Percentiles rank a stretch among this genome's conserved stretches.
These are phyloP conservation scores for Ilex aquifolium DNA, from an alignment of 257 asterid species.

Conservation along the genomic window DNA sequence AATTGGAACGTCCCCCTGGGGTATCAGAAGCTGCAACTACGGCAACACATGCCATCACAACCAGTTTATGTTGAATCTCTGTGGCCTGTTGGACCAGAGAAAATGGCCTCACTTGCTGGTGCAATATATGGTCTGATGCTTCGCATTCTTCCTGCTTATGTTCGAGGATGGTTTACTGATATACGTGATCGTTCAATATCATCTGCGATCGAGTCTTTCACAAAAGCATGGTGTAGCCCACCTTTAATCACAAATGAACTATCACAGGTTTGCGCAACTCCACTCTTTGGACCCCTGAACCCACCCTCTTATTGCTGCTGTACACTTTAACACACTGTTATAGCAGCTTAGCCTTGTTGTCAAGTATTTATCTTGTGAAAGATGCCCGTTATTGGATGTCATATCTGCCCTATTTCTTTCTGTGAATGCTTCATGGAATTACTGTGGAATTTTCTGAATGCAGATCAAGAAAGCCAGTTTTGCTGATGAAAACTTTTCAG, in stretches of 20 bases:
- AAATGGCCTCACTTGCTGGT: slow-evolving; percentile 80
- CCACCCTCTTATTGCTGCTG: too few species aligned
- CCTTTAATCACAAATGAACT: slow-evolving; percentile 70
- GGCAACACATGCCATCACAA: slow-evolving; percentile 63
- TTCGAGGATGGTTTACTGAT: slow-evolving; percentile 86
- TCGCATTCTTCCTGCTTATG: slow-evolving; percentile 92
- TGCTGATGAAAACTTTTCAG: slow-evolving; percentile 83
- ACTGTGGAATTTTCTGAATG: slow-evolving; percentile 6
- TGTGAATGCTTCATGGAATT: too few species aligned
- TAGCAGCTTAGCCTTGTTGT: too few species aligned
- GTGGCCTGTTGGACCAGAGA: slow-evolving; percentile 77
- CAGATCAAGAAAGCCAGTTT: slow-evolving; percentile 83
- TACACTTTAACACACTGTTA: too few species aligned
- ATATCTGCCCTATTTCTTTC: too few species aligned
- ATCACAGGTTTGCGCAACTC: slow-evolving; percentile 55
- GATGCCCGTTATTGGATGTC: too few species aligned
- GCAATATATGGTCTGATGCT: slow-evolving; percentile 89
- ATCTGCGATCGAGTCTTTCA: slow-evolving; percentile 79
- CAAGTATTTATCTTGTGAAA: too few species aligned
- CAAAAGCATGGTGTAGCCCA: slow-evolving; percentile 96
- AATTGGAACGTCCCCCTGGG: slow-evolving; percentile 48
- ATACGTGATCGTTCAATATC: slow-evolving; percentile 84
- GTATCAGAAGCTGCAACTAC: slow-evolving; percentile 67
- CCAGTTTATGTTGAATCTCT: slow-evolving; percentile 55
- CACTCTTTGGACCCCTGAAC: background rate